Percentiles rank a stretch among this genome's conserved stretches.
phyloP scores from a whole-genome alignment of 2,329 filamentous ascomycete species.

The Colletotrichum gloeosporioides region DNA sequence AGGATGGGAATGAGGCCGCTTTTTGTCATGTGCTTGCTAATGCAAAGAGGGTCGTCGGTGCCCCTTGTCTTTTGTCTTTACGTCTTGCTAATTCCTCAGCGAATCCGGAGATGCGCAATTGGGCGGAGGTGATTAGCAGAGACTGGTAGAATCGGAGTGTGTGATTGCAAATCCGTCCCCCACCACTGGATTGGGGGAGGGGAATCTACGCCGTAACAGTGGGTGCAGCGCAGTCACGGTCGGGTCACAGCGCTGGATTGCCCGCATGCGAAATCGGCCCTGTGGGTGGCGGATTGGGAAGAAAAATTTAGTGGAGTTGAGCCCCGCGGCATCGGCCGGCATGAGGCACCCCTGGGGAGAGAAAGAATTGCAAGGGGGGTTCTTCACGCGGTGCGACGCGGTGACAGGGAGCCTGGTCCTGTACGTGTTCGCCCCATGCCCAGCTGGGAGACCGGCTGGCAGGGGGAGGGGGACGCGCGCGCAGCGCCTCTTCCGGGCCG shows the following conservation, averaged over 20 bases:
- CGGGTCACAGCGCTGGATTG: background rate
- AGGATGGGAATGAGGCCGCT: background rate
- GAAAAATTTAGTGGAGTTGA: background rate
- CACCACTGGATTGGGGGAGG: conserved; percentile 20
- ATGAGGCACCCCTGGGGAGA: background rate
- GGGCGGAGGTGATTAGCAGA: background rate
- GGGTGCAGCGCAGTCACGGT: background rate
- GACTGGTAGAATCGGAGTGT: background rate
- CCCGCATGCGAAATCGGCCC: conserved; percentile 19
- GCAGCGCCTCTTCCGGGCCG: background rate
- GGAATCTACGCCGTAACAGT: background rate
- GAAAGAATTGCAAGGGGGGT: background rate
- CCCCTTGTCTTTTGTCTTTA: background rate
- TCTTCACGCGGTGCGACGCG: background rate
- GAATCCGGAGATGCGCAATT: conserved; percentile 22
- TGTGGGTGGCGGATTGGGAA: conserved; percentile 5
- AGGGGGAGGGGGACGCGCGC: background rate
- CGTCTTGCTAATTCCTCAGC: background rate
- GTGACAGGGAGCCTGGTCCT: background rate
- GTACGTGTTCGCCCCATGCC: background rate
- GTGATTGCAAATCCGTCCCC: conserved; percentile 25
- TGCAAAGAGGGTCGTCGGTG: background rate
- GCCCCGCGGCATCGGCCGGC: conserved; percentile 13
- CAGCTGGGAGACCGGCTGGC: background rate
- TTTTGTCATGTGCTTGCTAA: background rate